Evolutionary conservation across 75 land plant genomes (phyloP), one percentile per base, ranked within the genome.

Genomic region (Picea sitchensis): DNA sequence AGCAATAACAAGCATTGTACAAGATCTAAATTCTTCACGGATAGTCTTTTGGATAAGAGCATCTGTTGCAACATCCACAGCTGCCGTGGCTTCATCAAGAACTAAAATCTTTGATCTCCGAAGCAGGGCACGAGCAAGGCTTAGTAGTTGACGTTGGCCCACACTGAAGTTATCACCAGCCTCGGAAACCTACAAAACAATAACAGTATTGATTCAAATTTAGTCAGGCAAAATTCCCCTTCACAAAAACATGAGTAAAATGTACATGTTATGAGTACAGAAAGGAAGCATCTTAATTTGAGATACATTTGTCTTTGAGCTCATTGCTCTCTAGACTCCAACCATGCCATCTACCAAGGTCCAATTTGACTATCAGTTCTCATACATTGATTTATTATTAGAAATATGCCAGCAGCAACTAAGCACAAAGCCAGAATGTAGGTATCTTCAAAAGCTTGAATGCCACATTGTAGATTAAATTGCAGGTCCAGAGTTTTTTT

Each of bases 31-130:
- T 76, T 98, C 99, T 80, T 93, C 99, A 59, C 99, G 73, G n/a
- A 98, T 98, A 8, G 98, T 98, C 83, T 90, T 93, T 86, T 98
- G 99, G 72, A 95, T 95, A 59, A 95, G 88, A 41, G 96, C 91
- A 82, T 97, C 99, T 32, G 99, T 98, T 73, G 93, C 90, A 79
- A 98, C 98, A 92, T 98, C 99, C 79, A 98, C 99, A 61, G 99
- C 96, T 58, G 99, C 99, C 23, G 98, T 98, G 72, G 99, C 99
- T 86, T 98, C 99, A 92, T 98, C 99, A 80, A 98, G 98, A 77
- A 98, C 99, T 61, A 98, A 88, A 76, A 98, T 93, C 77, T 98
- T 97, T 67, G 96, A 98, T 79, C 98, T 89, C 38, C 96, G 79
- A 56, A 98, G 82, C 59, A 98, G 81, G 57, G 99, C 98, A 64